Base-by-base conservation (phyloP, 768 basidiomycete genomes). In the Mycena galopus region DNA sequence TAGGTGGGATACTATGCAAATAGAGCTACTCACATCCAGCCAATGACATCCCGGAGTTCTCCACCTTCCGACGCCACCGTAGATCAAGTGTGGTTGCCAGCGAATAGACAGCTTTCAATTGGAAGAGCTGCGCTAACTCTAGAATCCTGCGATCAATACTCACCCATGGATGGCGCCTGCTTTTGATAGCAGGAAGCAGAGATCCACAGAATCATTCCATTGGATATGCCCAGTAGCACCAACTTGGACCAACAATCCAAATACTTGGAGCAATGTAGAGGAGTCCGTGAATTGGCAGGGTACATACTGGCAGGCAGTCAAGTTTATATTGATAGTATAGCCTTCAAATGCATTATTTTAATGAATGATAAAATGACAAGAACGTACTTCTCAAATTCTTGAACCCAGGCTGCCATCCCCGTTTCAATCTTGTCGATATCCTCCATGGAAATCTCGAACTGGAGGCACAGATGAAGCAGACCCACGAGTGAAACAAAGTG, bases 351-450 rank as follows among this genome's bases (percentile, higher is more conserved):
- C 27, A 29, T 63, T 10, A 27, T 12, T 17, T 17, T 63, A 14
- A 17, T 7, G 47, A 50, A 50, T 17, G 0, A 50, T 50, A 21
- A 25, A n/a, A n/a, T n/a, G n/a, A 23, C 2, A 4, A 23, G 47
- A 12, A 35, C 21, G 1, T 12, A 65, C 64, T 16, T 25, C 16
- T 65, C 64, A 29, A 37, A 65, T 12, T 55, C 51, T 42, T 65
- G 25, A 1, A 83, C 82, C 83, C 83, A 83, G 0, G 58, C 14
- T 0, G 55, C 51, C 64, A 83, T 79, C 1, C 81, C 83, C 4
- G 14, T 12, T 7, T 78, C 64, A 4, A 83, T 71, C 4, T 66
- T 47, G 0, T 72, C 58, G 4, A 84, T 71, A 32, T 81, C 77
- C 1, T 33, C 60, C 4, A 23, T 10, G 0, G 75, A 68, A 16